Evolutionary conservation across 2,329 filamentous ascomycete species (phyloP), one percentile per base, ranked within the genome.

Genomic region (Aschersonia sp.): DNA sequence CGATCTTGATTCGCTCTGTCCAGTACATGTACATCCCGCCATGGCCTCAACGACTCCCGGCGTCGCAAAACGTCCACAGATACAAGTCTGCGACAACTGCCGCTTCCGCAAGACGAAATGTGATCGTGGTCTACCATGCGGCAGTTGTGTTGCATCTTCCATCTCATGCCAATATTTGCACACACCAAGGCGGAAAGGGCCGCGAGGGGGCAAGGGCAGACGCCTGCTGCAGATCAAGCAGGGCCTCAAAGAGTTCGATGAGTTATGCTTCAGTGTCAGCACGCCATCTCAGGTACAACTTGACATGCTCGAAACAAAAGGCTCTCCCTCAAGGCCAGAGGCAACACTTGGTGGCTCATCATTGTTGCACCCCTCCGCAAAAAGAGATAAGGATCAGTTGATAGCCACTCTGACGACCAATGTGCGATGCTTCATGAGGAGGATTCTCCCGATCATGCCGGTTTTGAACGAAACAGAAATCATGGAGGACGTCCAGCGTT

Each of bases 31-130:
- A 9, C 8, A 7, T 42, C 2, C 41, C 12, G 22, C n/a, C 41
- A 45, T 45, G 43, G 7, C 30, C 5, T 32, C 43, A 12, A 29
- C 31, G 14, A 22, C 32, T 14, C 35, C 35, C 11, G 22, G 22
- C 30, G 31, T 12, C 31, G 12, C 4, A n/a, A 45, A 45, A 31
- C 43, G 43, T 5, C 43, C 31, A 35, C 43, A 45, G 14, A 32
- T 45, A 31, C 58, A 60, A 44, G 57, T 58, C 6, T 60, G 58
- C 49, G 58, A 60, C 43, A 60, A 56, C 48, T 60, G 58, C 41
- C 58, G 58, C 41, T 60, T 56, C 43, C 55, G 61, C 47, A 63
- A 63, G 47, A 58, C 61, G 45, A 63, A 61, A 47, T 63, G 61
- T 46, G 60, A 63, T 48, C 58, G 61, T 10, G 57, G 54, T 2